Conservation (phyloP, 495 filamentous ascomycete genomes). For the Articulospora tetracladia region DNA sequence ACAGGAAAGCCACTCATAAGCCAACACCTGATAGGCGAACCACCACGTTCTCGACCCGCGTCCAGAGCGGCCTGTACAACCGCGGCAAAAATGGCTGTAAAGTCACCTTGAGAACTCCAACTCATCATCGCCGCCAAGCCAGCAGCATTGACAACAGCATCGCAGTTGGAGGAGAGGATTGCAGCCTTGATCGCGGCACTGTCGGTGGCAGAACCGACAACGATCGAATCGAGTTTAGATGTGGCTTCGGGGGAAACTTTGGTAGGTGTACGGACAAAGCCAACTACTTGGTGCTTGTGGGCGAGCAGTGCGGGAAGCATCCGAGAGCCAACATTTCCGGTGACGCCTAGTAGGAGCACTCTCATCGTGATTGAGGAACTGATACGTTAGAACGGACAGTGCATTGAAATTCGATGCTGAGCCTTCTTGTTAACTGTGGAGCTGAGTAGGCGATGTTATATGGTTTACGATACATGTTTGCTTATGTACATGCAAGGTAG, state of each 20-base stretch:
- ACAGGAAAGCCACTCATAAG: slow-evolving; percentile 5
- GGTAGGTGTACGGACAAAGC: slow-evolving; percentile 6
- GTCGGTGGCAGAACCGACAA: slow-evolving; percentile 11
- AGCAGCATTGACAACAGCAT: slow-evolving; percentile 16
- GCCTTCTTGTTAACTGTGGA: too few species aligned
- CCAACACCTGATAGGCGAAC: slow-evolving; percentile 10
- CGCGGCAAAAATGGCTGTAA: slow-evolving; percentile 6
- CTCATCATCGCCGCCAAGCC: slow-evolving; percentile 3
- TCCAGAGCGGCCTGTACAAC: slow-evolving; percentile 3
- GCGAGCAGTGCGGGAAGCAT: slow-evolving; percentile 8
- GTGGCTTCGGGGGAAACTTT: slow-evolving; percentile 5
- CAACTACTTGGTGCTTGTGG: slow-evolving; percentile 14
- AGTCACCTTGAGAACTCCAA: neutral
- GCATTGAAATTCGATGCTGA: too few species aligned
- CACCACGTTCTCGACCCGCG: slow-evolving; percentile 2
- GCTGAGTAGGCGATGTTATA: too few species aligned
- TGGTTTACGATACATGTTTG: too few species aligned
- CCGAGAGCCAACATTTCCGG: slow-evolving; percentile 11
- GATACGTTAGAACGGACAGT: too few species aligned
- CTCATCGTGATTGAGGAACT: slow-evolving; percentile 3
- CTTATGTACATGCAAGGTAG: too few species aligned
- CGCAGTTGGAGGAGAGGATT: slow-evolving; percentile 14
- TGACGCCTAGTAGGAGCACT: slow-evolving; percentile 14
- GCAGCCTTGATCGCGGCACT: slow-evolving; percentile 11
- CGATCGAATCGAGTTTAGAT: neutral